These are phyloP conservation scores for Alternaria solani DNA, from an alignment of 2,329 filamentous ascomycete species.

Conservation along the genomic window DNA sequence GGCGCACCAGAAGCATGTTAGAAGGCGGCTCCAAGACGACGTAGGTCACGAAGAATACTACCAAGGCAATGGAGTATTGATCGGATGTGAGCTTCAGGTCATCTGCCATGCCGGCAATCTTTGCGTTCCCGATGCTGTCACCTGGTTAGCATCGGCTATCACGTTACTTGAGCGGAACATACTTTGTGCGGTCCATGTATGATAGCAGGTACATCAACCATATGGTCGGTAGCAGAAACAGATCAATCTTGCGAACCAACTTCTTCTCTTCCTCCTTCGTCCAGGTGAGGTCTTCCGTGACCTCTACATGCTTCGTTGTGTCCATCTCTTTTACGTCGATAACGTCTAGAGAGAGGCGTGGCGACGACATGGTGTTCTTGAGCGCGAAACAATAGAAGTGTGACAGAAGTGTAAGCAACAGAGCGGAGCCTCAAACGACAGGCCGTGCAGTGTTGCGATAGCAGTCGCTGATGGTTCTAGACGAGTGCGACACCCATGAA, in stretches of 20 bases:
- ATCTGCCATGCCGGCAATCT: constrained; percentile 60
- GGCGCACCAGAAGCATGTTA: constrained; percentile 62
- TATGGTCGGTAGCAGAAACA: constrained; percentile 57
- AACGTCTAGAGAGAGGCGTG: constrained; percentile 30
- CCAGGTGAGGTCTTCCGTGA: constrained; percentile 57
- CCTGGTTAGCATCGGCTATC: background rate
- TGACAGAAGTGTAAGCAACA: background rate
- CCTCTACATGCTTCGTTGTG: constrained; percentile 54
- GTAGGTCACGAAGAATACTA: constrained; percentile 64
- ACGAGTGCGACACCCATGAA: constrained; percentile 13
- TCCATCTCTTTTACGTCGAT: constrained; percentile 43
- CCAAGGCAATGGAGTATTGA: constrained; percentile 60
- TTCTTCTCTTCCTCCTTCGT: constrained; percentile 59
- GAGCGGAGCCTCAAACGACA: background rate
- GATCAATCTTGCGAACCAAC: constrained; percentile 59
- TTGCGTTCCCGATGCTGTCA: constrained; percentile 58
- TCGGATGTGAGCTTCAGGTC: constrained; percentile 58
- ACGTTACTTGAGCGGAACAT: background rate
- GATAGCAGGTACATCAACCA: constrained; percentile 61
- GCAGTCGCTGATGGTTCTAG: background rate
- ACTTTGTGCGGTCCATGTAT: constrained; percentile 57
- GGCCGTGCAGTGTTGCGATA: background rate
- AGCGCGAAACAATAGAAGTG: constrained; percentile 1
- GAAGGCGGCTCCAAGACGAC: constrained; percentile 63
- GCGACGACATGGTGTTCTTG: constrained; percentile 32